A percentile compares a stretch with the other conserved stretches of the same genome.
These are phyloP conservation scores for Nothomitra cinnamomea DNA, from an alignment of 2,329 filamentous ascomycete species.

Conservation along the genomic window DNA sequence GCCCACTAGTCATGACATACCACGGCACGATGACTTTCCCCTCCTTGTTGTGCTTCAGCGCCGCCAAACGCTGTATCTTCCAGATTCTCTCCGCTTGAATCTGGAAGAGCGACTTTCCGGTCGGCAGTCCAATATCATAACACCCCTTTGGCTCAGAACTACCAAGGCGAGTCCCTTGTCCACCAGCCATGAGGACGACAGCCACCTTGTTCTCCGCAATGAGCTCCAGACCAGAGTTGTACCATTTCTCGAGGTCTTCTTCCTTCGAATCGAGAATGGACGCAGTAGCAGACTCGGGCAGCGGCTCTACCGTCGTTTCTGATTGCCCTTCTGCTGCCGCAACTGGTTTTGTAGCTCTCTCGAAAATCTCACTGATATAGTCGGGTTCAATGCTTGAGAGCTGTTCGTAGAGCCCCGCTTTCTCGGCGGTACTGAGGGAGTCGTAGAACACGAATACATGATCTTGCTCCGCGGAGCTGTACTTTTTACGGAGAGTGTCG, in stretches of 20 bases:
- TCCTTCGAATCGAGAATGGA: conserved; percentile 80
- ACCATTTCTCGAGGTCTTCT: conserved; percentile 69
- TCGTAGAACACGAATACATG: conserved; percentile 85
- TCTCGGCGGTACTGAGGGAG: conserved; percentile 52
- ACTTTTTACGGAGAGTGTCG: conserved; percentile 51
- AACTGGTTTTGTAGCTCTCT: conserved; percentile 58
- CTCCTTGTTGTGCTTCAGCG: conserved; percentile 43
- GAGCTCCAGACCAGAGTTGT: conserved; percentile 48
- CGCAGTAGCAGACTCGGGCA: conserved; percentile 71
- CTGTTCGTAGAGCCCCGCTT: conserved; percentile 66
- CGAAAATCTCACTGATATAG: conserved; percentile 73
- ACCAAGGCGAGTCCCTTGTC: conserved; percentile 85
- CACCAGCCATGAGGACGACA: conserved; percentile 92
- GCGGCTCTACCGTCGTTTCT: conserved; percentile 54
- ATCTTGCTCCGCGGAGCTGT: conserved; percentile 55
- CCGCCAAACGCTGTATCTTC: conserved; percentile 68
- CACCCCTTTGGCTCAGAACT: conserved; percentile 95
- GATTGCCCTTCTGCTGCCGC: conserved; percentile 32
- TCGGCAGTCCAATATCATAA: conserved; percentile 89
- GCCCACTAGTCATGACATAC: conserved; percentile 99
- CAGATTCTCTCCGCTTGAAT: conserved; percentile 89
- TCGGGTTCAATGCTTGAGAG: conserved; percentile 65
- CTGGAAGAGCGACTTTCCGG: conserved; percentile 89
- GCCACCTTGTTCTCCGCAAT: conserved; percentile 54
- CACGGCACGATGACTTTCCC: conserved; percentile 60